Evolutionary conservation across 2,329 filamentous ascomycete genomes (phyloP), one percentile per base, ranked within the genome.

Genomic region (Tetracladium maxilliforme): DNA sequence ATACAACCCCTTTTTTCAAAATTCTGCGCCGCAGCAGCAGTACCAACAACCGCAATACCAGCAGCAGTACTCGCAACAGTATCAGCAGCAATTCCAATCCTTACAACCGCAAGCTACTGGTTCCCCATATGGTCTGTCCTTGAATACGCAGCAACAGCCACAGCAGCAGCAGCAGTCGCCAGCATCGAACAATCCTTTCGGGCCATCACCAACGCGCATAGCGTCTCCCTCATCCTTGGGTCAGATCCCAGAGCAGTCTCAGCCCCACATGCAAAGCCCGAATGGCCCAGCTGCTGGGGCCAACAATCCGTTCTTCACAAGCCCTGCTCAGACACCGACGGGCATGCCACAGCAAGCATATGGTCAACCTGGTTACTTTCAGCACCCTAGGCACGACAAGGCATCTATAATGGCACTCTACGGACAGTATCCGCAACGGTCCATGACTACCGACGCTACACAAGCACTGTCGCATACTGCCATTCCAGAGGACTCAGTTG

Each of bases 1-100:
- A 26, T 61, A 64, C 36, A 70, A 70, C 31, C 64, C 65, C 1
- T 70, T 67, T 39, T 48, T 67, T 20, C 45, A 48, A 29, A 25
- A 41, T 14, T 15, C 36, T 35, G 21, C 33, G 18, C 29, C 33
- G 23, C 34, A 26, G 9, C 40, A 34, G 29, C 19, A 21, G 14
- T 48, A 45, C 28, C 41, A 44, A 15, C 49, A 51, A 24, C 34
- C 39, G 31, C 61, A 41, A 33, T 26, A 28, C 30, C 42, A 37
- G 10, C 44, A 44, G 24, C 49, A 48, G 28, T n/a, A n/a, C n/a
- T n/a, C n/a, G n/a, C n/a, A n/a, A n/a, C 37, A 37, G 14, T 26
- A 33, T 10, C n/a, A 10, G 10, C 10, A n/a, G n/a, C 11, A 34
- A 33, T 14, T 25, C 32, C 21, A 33, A 25, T 30, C 44, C 15